Conservation (phyloP, 2,329 filamentous ascomycete species). For the Paecilomyces variotii region DNA sequence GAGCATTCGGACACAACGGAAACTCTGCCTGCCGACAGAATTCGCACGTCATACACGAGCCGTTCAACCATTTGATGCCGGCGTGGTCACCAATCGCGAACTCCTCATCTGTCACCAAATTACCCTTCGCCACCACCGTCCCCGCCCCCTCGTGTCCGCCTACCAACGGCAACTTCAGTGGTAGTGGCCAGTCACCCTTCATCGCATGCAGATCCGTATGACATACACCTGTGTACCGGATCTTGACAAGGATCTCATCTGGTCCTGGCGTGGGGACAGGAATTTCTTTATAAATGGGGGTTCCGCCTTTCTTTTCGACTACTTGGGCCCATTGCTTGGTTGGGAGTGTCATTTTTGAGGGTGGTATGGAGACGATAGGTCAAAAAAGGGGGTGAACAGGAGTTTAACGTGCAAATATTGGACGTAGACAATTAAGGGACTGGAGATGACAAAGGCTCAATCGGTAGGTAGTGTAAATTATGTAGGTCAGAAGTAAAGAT, state of each 20-base stretch:
- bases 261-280: background rate
- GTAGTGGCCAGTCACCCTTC: background rate
- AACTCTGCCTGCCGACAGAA: slow-evolving; percentile 20
- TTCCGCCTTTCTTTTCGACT: too few species aligned
- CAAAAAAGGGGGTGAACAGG: too few species aligned
- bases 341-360: too few species aligned
- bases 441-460: too few species aligned
- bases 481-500: too few species aligned
- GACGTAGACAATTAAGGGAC: too few species aligned
- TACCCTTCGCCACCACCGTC: slow-evolving; percentile 48
- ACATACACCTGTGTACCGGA: slow-evolving; percentile 11
- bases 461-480: too few species aligned
- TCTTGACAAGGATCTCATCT: slow-evolving; percentile 8
- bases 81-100: slow-evolving; percentile 3
- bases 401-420: too few species aligned
- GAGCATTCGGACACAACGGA: slow-evolving; percentile 26
- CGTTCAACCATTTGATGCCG: background rate
- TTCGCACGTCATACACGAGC: background rate
- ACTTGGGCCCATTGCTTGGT: too few species aligned
- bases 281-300: too few species aligned
- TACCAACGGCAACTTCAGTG: background rate
- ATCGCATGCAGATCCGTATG: slow-evolving; percentile 11
- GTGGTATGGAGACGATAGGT: too few species aligned
- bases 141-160: slow-evolving; percentile 56
- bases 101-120: slow-evolving; percentile 38